Conservation (phyloP, 257 asterid genomes). For the Nicotiana otophora region DNA sequence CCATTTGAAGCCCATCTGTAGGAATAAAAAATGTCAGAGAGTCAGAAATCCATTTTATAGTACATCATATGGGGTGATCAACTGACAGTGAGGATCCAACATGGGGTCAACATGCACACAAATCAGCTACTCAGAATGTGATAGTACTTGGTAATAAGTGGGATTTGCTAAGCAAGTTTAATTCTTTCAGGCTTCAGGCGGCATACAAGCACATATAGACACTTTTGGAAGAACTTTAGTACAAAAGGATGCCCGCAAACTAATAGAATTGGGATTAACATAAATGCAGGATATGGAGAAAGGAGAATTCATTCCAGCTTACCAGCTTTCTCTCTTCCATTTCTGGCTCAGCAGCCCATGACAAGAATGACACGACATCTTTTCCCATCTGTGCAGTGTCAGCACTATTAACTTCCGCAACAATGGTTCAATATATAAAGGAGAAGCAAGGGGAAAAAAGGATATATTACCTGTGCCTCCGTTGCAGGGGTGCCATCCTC, state of each 20-base stretch:
- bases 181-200: background rate
- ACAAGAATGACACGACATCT: slow-evolving; percentile 60
- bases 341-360: slow-evolving; percentile 85
- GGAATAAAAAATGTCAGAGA: background rate
- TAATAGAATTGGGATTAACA: background rate
- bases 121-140: background rate
- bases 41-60: background rate
- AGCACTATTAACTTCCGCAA: background rate
- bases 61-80: background rate
- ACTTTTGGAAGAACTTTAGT: background rate
- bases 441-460: background rate
- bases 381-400: slow-evolving; percentile 52
- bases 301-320: background rate
- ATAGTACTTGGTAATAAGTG: background rate
- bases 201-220: background rate
- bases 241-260: background rate
- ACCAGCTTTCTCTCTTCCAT: slow-evolving; percentile 85
- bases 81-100: background rate
- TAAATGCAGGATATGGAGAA: background rate
- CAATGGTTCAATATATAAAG: background rate
- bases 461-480: slow-evolving; percentile 50
- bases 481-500: slow-evolving; percentile 81
- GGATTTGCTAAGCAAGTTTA: background rate
- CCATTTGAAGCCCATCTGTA: slow-evolving; percentile 79
- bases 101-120: background rate